Evolutionary conservation across 2,329 filamentous ascomycete genomes (phyloP).

Genomic region (Trichoderma koningii): DNA sequence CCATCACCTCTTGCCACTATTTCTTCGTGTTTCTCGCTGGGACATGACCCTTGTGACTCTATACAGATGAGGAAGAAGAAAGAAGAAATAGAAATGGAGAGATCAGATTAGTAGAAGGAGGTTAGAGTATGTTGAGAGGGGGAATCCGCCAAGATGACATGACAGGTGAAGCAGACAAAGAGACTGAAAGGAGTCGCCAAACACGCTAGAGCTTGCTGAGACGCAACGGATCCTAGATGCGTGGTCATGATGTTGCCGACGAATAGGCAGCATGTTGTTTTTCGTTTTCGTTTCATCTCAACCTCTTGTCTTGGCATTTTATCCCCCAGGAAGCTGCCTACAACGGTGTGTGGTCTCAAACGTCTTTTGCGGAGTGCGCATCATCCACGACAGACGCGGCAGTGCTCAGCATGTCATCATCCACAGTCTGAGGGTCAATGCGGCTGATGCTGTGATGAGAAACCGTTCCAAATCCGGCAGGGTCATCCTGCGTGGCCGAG

Average conservation of each 20-base stretch:
- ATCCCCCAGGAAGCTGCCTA: background rate
- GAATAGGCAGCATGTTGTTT: background rate
- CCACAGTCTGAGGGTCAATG: slow-evolving; percentile 51
- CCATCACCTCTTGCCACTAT: background rate
- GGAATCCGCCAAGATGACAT: background rate
- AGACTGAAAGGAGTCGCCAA: slow-evolving; percentile 3
- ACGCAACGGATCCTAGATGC: background rate
- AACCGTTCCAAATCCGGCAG: slow-evolving; percentile 59
- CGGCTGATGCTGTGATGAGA: slow-evolving; percentile 59
- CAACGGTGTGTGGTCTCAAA: background rate
- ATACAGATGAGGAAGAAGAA: slow-evolving; percentile 2
- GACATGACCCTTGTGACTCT: slow-evolving; percentile 11
- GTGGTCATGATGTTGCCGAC: background rate
- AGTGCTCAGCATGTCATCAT: slow-evolving; percentile 53
- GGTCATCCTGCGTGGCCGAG: slow-evolving; percentile 46
- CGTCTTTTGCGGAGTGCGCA: slow-evolving; percentile 6
- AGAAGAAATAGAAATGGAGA: background rate
- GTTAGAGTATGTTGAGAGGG: background rate
- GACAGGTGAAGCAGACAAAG: background rate
- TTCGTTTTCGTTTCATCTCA: background rate
- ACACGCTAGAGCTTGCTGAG: slow-evolving; percentile 17
- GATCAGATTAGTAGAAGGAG: slow-evolving; percentile 18
- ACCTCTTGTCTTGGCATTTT: background rate
- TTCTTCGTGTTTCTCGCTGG: slow-evolving; percentile 3
- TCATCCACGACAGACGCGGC: slow-evolving; percentile 60